Percentiles rank a stretch among this genome's conserved stretches.
Evolutionary conservation across 257 asterid species (phyloP).

Genomic region (Jacaranda copaia): DNA sequence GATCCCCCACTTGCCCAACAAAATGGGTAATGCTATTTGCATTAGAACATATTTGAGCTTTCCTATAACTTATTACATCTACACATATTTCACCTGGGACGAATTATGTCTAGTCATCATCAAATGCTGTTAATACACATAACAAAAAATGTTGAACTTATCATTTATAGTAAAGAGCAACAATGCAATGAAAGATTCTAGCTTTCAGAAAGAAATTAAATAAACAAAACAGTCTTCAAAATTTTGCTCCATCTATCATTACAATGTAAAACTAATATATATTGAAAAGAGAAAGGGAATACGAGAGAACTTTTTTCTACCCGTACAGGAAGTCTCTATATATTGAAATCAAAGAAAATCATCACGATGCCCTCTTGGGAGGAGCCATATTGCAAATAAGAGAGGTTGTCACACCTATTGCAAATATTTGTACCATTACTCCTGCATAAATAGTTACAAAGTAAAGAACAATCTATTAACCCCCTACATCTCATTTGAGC

Average conservation of each 20-base stretch:
- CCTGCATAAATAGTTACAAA: slow-evolving; percentile 52
- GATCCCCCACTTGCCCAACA: too few relatives aligned
- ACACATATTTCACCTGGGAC: too few relatives aligned
- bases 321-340: not conserved
- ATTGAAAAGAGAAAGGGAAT: not conserved
- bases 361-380: slow-evolving; percentile 77
- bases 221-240: not conserved
- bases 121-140: not conserved
- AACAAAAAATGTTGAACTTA: not conserved
- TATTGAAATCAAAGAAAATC: not conserved
- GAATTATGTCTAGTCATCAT: too few relatives aligned
- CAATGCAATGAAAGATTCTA: not conserved
- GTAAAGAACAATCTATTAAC: not conserved
- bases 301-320: not conserved
- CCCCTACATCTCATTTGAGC: not conserved
- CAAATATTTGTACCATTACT: slow-evolving; percentile 49
- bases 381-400: slow-evolving; percentile 86
- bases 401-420: slow-evolving; percentile 48
- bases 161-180: not conserved
- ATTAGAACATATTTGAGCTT: too few relatives aligned
- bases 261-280: not conserved
- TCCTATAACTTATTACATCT: too few relatives aligned
- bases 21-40: too few relatives aligned
- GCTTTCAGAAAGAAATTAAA: not conserved
- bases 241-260: not conserved